These are phyloP conservation scores for Fagopyrum tataricum DNA, from an alignment of 148 eudicot species.

Conservation along the genomic window DNA sequence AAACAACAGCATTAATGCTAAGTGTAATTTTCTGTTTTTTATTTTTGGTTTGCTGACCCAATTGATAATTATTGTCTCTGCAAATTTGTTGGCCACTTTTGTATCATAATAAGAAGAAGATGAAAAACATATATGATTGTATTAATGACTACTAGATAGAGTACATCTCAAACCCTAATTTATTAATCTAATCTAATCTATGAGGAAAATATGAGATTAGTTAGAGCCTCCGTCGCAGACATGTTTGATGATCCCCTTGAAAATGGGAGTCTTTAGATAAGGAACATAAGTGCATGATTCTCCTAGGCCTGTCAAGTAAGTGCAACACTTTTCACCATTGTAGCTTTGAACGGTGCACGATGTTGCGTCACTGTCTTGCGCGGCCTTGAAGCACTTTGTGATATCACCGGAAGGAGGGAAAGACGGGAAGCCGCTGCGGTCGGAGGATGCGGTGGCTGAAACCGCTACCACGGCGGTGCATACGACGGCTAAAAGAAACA, in stretches of 20 bases:
- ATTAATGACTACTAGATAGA: not conserved
- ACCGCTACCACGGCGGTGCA: not conserved
- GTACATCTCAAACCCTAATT: not conserved
- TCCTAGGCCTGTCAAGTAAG: not conserved
- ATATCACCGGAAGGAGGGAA: not conserved
- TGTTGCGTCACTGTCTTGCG: not conserved
- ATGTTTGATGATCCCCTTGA: not conserved
- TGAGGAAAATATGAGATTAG: too few relatives aligned
- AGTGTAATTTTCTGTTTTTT: not conserved
- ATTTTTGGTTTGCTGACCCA: not conserved
- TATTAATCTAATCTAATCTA: too few relatives aligned
- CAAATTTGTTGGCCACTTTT: not conserved
- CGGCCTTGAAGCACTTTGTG: not conserved
- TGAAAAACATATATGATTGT: not conserved
- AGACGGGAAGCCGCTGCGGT: not conserved
- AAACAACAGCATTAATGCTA: not conserved
- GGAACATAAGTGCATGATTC: not conserved
- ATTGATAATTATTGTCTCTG: not conserved
- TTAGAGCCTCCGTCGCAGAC: too few relatives aligned
- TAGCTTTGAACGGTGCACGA: not conserved
- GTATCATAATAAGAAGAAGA: not conserved
- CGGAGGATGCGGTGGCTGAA: not conserved
- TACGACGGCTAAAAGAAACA: not conserved
- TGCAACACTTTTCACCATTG: not conserved
- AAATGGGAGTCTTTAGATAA: not conserved